Conservation (phyloP, 2,329 filamentous ascomycete species). For the Aspergillus sp. region DNA sequence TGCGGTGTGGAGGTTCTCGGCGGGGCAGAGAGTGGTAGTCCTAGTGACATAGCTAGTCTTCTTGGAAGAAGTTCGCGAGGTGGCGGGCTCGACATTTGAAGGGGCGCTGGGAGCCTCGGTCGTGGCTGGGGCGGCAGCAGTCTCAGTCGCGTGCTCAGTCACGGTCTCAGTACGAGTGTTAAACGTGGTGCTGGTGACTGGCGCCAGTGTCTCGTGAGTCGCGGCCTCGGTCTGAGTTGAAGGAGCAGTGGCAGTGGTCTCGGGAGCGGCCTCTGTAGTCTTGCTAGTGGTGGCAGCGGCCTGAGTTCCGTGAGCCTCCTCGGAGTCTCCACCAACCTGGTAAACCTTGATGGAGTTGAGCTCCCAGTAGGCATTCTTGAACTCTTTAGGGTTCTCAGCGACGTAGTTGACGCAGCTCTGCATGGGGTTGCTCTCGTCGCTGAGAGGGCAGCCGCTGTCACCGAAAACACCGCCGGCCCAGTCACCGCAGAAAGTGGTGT, state of each 20-base stretch:
- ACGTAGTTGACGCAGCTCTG: constrained; percentile 70
- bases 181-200: background rate
- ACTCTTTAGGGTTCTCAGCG: constrained; percentile 65
- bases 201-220: background rate
- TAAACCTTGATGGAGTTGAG: constrained; percentile 73
- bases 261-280: background rate
- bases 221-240: background rate
- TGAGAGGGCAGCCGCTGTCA: constrained; percentile 58
- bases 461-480: constrained; percentile 53
- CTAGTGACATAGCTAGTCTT: constrained; percentile 7
- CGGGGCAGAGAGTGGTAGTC: constrained; percentile 6
- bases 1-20: background rate
- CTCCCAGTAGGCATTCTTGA: constrained; percentile 74
- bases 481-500: constrained; percentile 57
- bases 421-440: constrained; percentile 61
- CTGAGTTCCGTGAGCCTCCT: background rate
- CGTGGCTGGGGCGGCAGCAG: background rate
- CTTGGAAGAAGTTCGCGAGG: background rate
- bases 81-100: background rate
- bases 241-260: background rate
- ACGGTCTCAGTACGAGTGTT: background rate
- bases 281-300: background rate
- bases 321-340: constrained; percentile 23
- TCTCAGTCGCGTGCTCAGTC: background rate
- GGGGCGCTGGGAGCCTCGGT: background rate